Evolutionary conservation across 192 early-diverging fungal species (phyloP), one percentile per base, ranked within the genome.

Genomic region (Pilaira anomala): DNA sequence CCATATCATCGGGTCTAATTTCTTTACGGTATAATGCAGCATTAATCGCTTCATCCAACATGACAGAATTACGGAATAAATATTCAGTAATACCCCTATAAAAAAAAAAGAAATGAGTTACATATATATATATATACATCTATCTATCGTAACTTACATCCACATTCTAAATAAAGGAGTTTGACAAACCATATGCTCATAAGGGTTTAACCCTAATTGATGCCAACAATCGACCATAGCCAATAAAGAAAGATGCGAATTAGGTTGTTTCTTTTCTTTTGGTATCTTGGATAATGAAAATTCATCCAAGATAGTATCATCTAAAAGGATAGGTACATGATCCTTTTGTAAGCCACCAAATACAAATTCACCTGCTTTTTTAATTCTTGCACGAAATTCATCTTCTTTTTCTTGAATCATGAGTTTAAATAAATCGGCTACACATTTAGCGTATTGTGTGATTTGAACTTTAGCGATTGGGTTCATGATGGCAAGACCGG

Each of bases 141-240:
- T 21, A 12, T 6, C 14, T 11, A 4, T 18, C 24, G 21, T 7
- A 14, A 71, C 56, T 75, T 83, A 85, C 76, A 94, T 83, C 87
- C 94, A 91, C 69, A 97, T 83, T 14, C 93, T 80, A 73, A 98
- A 98, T 14, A 94, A 82, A 11, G 96, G 96, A 1, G 96, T 98
- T 76, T 97, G 93, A 63, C 95, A 97, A 7, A 98, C 91, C 68
- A 98, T 81, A 66, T 93, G 92, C 44, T 93, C 91, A 69, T 97
- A 98, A 14, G 96, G 94, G 56, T 93, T 91, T 72, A 93, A 86
- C 18, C 74, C 66, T 66, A 95, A 82, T 6, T 74, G 76, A 74
- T 91, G 81, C 96, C 96, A 98, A 66, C 93, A 96, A 63, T 97
- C 96, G 1, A 85, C 96, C 69, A 96, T 96, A 44, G 93, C 90